Conservation (phyloP, 148 eudicot species). For the Silene uniflora region DNA sequence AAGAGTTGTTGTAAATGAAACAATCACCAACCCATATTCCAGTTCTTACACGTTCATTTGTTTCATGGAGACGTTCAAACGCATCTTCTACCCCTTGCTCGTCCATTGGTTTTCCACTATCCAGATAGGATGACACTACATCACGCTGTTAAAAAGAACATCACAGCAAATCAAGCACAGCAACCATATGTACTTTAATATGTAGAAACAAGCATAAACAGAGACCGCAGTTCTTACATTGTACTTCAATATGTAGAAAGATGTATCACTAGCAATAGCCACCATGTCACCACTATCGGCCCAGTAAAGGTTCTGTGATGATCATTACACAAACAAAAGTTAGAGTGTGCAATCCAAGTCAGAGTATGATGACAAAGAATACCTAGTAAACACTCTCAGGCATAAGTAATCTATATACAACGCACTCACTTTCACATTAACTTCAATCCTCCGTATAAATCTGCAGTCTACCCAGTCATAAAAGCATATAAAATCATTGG, state of each 20-base stretch:
- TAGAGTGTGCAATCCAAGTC: not conserved
- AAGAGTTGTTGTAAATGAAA: constrained; percentile 87
- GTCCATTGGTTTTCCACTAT: constrained; percentile 83
- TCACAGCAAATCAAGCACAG: not conserved
- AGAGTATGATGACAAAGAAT: constrained; percentile 6
- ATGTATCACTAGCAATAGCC: constrained; percentile 94
- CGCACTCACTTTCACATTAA: constrained; percentile 74
- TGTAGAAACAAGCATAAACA: not conserved
- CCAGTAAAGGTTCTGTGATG: constrained; percentile 88
- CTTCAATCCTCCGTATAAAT: constrained; percentile 89
- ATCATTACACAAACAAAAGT: constrained; percentile 14
- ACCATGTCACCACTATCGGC: constrained; percentile 98
- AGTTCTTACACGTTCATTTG: constrained; percentile 89
- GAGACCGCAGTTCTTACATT: constrained; percentile 53
- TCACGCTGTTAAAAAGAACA: constrained; percentile 67
- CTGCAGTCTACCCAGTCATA: constrained; percentile 98
- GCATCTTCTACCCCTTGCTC: constrained; percentile 95
- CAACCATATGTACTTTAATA: constrained; percentile 26
- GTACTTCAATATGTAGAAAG: constrained; percentile 89
- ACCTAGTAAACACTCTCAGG: not conserved
- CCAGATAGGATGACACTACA: constrained; percentile 72
- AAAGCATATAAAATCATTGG: constrained; percentile 95
- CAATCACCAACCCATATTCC: constrained; percentile 99
- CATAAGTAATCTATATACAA: constrained; percentile 2
- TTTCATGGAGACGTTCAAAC: constrained; percentile 91